Base-by-base conservation (phyloP, 2,329 filamentous ascomycete genomes). In the Coniochaeta hoffmannii region DNA sequence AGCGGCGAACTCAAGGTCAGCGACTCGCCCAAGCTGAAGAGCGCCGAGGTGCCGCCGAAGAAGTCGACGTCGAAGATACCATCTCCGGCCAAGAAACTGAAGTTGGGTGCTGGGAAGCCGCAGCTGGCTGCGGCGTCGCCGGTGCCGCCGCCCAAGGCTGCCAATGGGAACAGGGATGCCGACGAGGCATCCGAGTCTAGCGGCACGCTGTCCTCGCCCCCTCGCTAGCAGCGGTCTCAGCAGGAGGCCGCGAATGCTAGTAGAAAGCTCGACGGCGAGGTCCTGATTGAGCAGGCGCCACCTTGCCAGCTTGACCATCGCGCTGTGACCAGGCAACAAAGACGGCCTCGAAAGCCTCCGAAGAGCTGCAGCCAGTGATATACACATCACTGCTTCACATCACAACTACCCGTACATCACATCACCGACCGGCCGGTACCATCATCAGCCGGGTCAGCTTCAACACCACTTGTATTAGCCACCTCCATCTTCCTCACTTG, bases 171-270 rank as follows among this genome's bases (percentile, higher is more conserved):
- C 5, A 73, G 73, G 46, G 72, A 76, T 46, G 72, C 73, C 17
- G 80, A 82, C 50, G 75, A 69, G 41, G 77, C 76, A 58, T 82
- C 79, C 15, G 81, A 83, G 63, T 81, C 79, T 38, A 82, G 79
- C 0, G 81, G 76, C 17, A 78, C 78, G 0, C 65, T 81, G 57
- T 83, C 80, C 0, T 82, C 80, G 15, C 80, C 80, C 17, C 77
- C 77, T 3, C 65, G 53, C 22, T 61, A 55, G 50, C 53, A 28
- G 35, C 22, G 34, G 14, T 6, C 17, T 35, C n/a, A n/a, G n/a
- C n/a, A n/a, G n/a, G n/a, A n/a, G n/a, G n/a, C n/a, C n/a, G n/a
- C n/a, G n/a, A n/a, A n/a, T n/a, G n/a, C n/a, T n/a, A n/a, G n/a
- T n/a, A n/a, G n/a, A n/a, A n/a, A n/a, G n/a, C n/a, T n/a, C n/a